Conservation (phyloP, 805 yeast genomes). For the Lachancea fermentati region DNA sequence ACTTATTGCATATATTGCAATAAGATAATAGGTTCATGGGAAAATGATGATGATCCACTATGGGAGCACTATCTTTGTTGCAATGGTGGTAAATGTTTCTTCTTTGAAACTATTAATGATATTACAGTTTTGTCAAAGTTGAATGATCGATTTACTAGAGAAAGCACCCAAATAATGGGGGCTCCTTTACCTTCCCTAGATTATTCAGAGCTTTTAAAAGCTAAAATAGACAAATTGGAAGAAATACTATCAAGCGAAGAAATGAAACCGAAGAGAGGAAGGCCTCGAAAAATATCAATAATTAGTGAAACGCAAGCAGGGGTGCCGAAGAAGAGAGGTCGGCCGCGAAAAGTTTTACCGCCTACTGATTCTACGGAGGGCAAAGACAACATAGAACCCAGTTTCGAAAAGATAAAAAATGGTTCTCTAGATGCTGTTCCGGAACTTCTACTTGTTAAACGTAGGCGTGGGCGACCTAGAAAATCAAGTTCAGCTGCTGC, state of each 20-base stretch:
- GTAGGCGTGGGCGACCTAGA: conserved; percentile 10
- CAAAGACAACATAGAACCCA: not conserved
- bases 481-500: not conserved
- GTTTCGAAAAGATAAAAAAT: not conserved
- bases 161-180: not conserved
- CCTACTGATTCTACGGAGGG: not conserved
- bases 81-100: conserved; percentile 21
- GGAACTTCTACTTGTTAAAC: not conserved
- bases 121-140: not conserved
- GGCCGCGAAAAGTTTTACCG: conserved; percentile 5
- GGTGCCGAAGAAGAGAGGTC: conserved; percentile 5
- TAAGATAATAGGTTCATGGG: conserved; percentile 55
- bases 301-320: not conserved
- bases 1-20: conserved; percentile 57
- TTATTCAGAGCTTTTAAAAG: conserved; percentile 4
- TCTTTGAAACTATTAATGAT: conserved; percentile 13
- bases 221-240: conserved; percentile 3
- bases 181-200: conserved; percentile 3
- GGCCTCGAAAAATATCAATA: conserved; percentile 7
- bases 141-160: not conserved
- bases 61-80: conserved; percentile 38
- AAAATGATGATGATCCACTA: conserved; percentile 43
- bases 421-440: not conserved
- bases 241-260: conserved; percentile 3
- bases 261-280: conserved; percentile 5